Percentiles rank a stretch among this genome's conserved stretches.
These are phyloP conservation scores for Trametes elegans DNA, from an alignment of 768 basidiomycete genomes.

Conservation along the genomic window DNA sequence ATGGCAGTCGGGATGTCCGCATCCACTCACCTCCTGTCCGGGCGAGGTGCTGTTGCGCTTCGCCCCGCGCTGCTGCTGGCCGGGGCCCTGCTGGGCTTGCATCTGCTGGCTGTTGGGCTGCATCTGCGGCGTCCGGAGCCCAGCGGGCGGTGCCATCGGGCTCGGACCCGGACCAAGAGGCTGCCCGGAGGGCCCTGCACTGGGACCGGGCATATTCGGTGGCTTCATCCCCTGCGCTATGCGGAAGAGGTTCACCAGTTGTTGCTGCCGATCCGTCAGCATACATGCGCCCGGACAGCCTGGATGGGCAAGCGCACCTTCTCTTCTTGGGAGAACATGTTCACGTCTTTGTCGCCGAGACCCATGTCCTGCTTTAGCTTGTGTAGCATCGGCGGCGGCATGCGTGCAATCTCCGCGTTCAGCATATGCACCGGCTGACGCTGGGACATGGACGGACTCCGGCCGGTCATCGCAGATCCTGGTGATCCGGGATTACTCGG, in stretches of 20 bases:
- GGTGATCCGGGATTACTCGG: conserved; percentile 62
- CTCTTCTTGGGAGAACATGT: conserved; percentile 46
- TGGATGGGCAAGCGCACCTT: conserved; percentile 50
- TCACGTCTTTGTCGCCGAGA: conserved; percentile 45
- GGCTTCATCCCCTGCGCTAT: conserved; percentile 6
- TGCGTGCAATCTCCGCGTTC: conserved; percentile 41
- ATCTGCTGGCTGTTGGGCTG: conserved; percentile 19
- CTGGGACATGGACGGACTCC: conserved; percentile 54
- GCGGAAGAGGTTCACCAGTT: conserved; percentile 13
- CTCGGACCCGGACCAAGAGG: conserved; percentile 34
- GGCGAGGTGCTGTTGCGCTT: conserved; percentile 38
- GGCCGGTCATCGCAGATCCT: conserved; percentile 45
- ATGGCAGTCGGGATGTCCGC: too few species aligned
- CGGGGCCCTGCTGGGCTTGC: conserved; percentile 24
- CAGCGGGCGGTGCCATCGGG: conserved; percentile 34
- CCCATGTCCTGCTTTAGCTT: conserved; percentile 43
- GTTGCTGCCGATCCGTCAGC: conserved; percentile 17
- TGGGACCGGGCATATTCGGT: conserved; percentile 6
- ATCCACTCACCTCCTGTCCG: conserved; percentile 32
- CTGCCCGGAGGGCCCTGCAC: conserved; percentile 24
- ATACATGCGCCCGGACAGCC: too few species aligned
- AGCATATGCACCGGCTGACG: conserved; percentile 36
- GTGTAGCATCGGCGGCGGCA: conserved; percentile 37
- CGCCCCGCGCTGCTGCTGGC: conserved; percentile 19
- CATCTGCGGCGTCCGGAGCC: conserved; percentile 31